A percentile compares a stretch with the other conserved stretches of the same genome.
These are phyloP conservation scores for Ustilaginoidea virens DNA, from an alignment of 2,329 filamentous ascomycete genomes.

Conservation along the genomic window DNA sequence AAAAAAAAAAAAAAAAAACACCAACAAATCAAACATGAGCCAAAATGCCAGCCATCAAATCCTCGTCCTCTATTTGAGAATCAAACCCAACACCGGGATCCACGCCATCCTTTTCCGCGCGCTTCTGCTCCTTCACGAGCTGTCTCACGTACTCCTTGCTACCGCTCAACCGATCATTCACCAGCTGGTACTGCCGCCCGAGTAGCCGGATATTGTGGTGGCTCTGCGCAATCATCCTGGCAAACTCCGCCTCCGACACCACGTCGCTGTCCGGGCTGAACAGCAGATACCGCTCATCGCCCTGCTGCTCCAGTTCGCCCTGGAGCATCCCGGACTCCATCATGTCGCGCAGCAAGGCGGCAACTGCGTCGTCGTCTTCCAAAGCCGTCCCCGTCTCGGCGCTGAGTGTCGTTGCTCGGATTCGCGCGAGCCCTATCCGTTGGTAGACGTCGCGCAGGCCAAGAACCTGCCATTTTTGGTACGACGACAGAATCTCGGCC, in stretches of 20 bases:
- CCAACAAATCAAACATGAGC: conserved; percentile 6
- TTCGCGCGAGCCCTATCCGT: conserved; percentile 38
- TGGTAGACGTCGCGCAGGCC: conserved; percentile 58
- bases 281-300: conserved; percentile 29
- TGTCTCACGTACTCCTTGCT: conserved; percentile 40
- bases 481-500: conserved; percentile 50
- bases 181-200: conserved; percentile 30
- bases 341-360: conserved; percentile 36
- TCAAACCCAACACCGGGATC: conserved; percentile 26
- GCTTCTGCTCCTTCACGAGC: conserved; percentile 28
- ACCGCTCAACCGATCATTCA: conserved; percentile 37
- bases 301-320: conserved; percentile 33
- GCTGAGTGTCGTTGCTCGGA: conserved; percentile 34
- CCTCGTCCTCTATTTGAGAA: conserved; percentile 40
- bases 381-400: conserved; percentile 35
- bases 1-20: background rate
- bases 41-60: conserved; percentile 37
- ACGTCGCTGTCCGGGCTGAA: conserved; percentile 29
- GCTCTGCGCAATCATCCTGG: conserved; percentile 26
- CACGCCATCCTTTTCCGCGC: conserved; percentile 26
- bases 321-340: conserved; percentile 36
- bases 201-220: conserved; percentile 28
- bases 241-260: conserved; percentile 35
- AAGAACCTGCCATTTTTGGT: conserved; percentile 61
- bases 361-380: conserved; percentile 25